Conservation (phyloP, 2,329 filamentous ascomycete species). For the Trichoderma harzianum region DNA sequence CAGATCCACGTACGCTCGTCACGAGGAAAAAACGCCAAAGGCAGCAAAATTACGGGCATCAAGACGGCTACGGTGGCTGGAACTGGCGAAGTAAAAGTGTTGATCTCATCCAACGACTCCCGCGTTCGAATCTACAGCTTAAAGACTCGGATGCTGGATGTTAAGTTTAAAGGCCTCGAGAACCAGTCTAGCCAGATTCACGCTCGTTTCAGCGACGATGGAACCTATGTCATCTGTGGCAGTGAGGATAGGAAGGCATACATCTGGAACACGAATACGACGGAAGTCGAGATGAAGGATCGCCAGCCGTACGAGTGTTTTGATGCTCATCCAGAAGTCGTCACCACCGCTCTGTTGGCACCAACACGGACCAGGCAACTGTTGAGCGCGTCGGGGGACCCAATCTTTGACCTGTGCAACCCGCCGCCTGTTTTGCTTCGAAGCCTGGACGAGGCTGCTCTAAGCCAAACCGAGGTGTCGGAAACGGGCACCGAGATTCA, state of each 20-base stretch:
- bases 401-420: conserved; percentile 95
- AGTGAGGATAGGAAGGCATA: conserved; percentile 90
- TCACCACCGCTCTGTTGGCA: conserved; percentile 85
- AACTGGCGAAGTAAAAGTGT: conserved; percentile 70
- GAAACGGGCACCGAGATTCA: conserved; percentile 33
- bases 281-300: conserved; percentile 65
- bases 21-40: conserved; percentile 88
- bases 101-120: conserved; percentile 94
- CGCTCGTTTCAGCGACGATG: conserved; percentile 84
- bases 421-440: conserved; percentile 83
- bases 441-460: conserved; percentile 62
- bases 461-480: conserved; percentile 40
- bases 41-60: conserved; percentile 96
- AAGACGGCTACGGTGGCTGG: conserved; percentile 62
- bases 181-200: conserved; percentile 89
- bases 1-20: conserved; percentile 94
- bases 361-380: conserved; percentile 74
- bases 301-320: conserved; percentile 85
- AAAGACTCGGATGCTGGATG: conserved; percentile 76
- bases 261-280: conserved; percentile 65
- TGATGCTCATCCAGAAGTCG: conserved; percentile 82
- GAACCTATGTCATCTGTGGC: conserved; percentile 81
- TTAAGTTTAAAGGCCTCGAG: conserved; percentile 88
- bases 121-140: conserved; percentile 86
- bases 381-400: conserved; percentile 78